These are phyloP conservation scores for Carex parvula DNA, from an alignment of 176 grass and related monocot genomes.

Conservation along the genomic window DNA sequence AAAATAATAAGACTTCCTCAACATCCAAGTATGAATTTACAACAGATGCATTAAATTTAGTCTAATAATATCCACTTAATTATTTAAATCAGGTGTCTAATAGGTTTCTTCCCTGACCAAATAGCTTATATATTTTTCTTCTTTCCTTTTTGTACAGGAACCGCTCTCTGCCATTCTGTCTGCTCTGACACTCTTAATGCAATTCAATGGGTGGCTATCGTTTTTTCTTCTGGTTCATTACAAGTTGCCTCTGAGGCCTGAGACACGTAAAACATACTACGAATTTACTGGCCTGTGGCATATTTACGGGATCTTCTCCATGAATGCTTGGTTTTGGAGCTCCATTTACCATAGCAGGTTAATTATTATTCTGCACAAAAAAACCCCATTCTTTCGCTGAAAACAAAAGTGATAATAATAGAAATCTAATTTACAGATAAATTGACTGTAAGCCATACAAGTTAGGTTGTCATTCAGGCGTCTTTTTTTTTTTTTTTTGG, in stretches of 20 bases:
- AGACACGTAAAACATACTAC: constrained; percentile 66
- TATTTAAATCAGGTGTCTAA: neutral
- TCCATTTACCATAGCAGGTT: constrained; percentile 92
- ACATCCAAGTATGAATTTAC: neutral
- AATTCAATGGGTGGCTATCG: constrained; percentile 88
- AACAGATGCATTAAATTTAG: neutral
- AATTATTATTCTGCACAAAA: neutral
- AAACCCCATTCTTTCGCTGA: neutral
- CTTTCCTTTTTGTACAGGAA: constrained; percentile 42
- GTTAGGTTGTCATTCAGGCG: neutral
- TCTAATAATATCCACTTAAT: neutral
- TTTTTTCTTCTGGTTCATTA: constrained; percentile 84
- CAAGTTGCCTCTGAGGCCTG: constrained; percentile 66
- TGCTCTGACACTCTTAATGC: constrained; percentile 69
- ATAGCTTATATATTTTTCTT: neutral
- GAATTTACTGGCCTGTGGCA: constrained; percentile 89
- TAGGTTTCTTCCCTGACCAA: neutral
- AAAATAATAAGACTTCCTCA: neutral
- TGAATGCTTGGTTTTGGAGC: constrained; percentile 98
- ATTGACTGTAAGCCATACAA: constrained; percentile 1
- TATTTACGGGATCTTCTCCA: constrained; percentile 66
- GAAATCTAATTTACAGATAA: neutral
- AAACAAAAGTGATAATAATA: neutral
- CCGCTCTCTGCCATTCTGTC: constrained; percentile 74
- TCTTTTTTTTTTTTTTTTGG: neutral